phyloP scores from a whole-genome alignment of 768 basidiomycete genomes.

The Xerocomellus intermedius region DNA sequence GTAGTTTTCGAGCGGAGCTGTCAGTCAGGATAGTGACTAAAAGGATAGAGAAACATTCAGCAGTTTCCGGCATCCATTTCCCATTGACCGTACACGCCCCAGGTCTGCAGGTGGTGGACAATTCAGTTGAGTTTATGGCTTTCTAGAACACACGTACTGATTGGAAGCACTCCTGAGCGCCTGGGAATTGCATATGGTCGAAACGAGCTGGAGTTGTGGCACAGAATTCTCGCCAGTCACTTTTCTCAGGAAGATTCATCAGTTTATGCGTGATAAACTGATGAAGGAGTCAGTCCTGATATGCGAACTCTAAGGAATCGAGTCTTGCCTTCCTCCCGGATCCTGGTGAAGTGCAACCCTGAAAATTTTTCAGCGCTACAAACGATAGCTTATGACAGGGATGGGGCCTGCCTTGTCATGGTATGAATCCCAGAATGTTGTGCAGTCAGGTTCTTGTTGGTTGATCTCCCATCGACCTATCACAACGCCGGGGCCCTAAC shows the following conservation, averaged over 20 bases:
- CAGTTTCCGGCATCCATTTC: slow-evolving; percentile 23
- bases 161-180: slow-evolving; percentile 18
- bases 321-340: slow-evolving; percentile 21
- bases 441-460: slow-evolving; percentile 28
- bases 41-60: background rate
- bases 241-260: slow-evolving; percentile 21
- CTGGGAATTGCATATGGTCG: slow-evolving; percentile 18
- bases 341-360: slow-evolving; percentile 26
- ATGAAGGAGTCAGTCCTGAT: background rate
- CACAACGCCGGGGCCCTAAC: slow-evolving; percentile 18
- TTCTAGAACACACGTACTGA: slow-evolving; percentile 2
- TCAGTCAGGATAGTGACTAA: background rate
- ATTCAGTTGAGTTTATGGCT: background rate
- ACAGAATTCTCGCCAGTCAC: slow-evolving; percentile 35
- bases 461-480: slow-evolving; percentile 29
- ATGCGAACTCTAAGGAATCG: background rate
- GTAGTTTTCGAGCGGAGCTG: background rate
- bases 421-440: slow-evolving; percentile 24
- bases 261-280: slow-evolving; percentile 30
- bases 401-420: slow-evolving; percentile 23
- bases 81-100: slow-evolving; percentile 28
- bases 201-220: slow-evolving; percentile 34
- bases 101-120: slow-evolving; percentile 5
- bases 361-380: background rate
- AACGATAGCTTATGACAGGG: background rate